Base-by-base conservation (phyloP, 345 rosid genomes). In the Anastatica hierochuntica region DNA sequence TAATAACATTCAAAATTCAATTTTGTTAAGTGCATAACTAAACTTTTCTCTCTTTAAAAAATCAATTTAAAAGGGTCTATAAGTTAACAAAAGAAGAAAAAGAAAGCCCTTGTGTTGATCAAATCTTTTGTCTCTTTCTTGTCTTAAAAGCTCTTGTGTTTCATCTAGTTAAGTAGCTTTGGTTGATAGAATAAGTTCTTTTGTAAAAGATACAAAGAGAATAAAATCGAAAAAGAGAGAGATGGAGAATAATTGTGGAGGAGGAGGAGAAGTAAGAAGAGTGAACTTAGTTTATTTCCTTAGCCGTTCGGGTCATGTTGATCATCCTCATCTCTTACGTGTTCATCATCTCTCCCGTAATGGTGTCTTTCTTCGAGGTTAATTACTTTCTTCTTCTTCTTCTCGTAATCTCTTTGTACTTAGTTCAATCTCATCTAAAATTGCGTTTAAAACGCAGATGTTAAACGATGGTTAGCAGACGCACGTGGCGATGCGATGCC, bases 281-380 rank as follows among this genome's bases (percentile, higher is more conserved):
- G 18, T 83, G 64, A 77, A 81, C 53, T 68, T 87, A 56, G 56
- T 83, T n/a, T 83, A 81, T 64, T 87, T 83, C 76, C 84, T 76
- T 5, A 79, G 73, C 57, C 77, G 49, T 19, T 58, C 62, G 6
- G 92, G 82, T 17, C 70, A 60, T 6, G 50, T 72, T 10, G 92
- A 83, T 37, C 92, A 87, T 31, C 96, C 89, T 41, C 96, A 87
- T 66, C 92, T 83, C 58, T 51, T 83, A 36, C 78, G 81, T n/a
- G 71, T 71, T 52, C 77, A 75, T 62, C 89, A 75, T 65, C 59
- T 58, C 50, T 50, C 64, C 15, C 67, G 63, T 2, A 77, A 55
- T 21, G 89, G 92, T 10, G 81, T 87, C 37, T 65, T 66, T 64
- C 79, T 87, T 4, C 69, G 84, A 72, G 95, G 95, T 83, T 15